These are phyloP conservation scores for Phytopythium delawarense DNA, from an alignment of 352 stramenopile genomes.

Conservation along the genomic window DNA sequence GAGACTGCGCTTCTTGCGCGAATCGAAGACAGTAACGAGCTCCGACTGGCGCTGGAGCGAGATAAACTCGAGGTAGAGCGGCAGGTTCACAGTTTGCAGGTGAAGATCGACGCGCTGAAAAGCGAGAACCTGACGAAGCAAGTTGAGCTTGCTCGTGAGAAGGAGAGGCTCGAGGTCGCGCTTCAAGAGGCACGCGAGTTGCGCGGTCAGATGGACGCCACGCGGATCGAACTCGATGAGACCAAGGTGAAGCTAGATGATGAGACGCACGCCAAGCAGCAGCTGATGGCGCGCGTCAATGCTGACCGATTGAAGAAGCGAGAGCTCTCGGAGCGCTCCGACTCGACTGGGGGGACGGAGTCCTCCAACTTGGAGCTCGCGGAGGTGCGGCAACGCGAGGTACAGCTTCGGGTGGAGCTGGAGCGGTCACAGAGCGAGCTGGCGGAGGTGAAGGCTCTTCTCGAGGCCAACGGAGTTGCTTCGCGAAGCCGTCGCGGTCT, in stretches of 20 bases:
- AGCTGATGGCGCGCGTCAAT: constrained; percentile 30
- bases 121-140: constrained; percentile 23
- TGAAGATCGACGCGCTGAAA: constrained; percentile 30
- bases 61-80: constrained; percentile 41
- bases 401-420: constrained; percentile 48
- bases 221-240: constrained; percentile 51
- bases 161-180: constrained; percentile 24
- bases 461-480: constrained; percentile 11
- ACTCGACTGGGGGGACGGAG: constrained; percentile 11
- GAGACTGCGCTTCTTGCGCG: constrained; percentile 39
- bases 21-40: constrained; percentile 33
- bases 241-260: constrained; percentile 33
- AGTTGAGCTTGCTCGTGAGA: constrained; percentile 25
- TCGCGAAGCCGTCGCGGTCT: constrained; percentile 16
- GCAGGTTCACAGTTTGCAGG: constrained; percentile 28
- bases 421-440: constrained; percentile 63
- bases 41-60: constrained; percentile 27
- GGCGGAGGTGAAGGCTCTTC: constrained; percentile 28
- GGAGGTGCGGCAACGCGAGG: constrained; percentile 34
- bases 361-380: constrained; percentile 28
- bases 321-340: constrained; percentile 7
- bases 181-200: constrained; percentile 36
- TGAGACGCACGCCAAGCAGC: constrained; percentile 30
- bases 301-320: constrained; percentile 9
- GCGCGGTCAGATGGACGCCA: constrained; percentile 29